Evolutionary conservation across 306 rosid species (phyloP).

Genomic region (Castanopsis chinensis): DNA sequence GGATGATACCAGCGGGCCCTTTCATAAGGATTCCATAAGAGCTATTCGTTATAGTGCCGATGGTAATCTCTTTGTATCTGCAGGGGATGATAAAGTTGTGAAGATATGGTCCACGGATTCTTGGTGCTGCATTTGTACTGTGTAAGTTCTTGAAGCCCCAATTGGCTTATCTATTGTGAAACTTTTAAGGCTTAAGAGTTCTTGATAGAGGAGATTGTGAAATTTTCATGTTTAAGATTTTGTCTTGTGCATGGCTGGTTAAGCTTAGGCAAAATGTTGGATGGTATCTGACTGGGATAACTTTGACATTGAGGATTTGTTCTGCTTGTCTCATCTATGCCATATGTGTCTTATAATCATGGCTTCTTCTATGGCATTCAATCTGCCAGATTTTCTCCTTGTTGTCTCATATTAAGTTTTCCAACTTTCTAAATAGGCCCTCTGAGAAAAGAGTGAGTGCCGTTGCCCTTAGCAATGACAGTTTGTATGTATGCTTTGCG

Average conservation of each 20-base stretch:
- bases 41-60: slow-evolving; percentile 68
- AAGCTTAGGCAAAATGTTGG: background rate
- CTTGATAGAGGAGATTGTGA: background rate
- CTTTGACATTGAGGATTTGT: background rate
- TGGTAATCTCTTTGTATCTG: slow-evolving; percentile 76
- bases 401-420: background rate
- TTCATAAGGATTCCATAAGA: slow-evolving; percentile 73
- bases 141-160: slow-evolving; percentile 40
- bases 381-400: background rate
- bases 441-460: slow-evolving; percentile 95
- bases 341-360: background rate
- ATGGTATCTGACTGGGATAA: background rate
- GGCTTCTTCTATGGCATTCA: background rate
- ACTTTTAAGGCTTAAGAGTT: background rate
- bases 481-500: slow-evolving; percentile 73
- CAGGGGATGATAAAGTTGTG: slow-evolving; percentile 87
- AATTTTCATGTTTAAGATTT: background rate
- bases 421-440: slow-evolving; percentile 37
- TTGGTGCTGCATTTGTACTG: slow-evolving; percentile 75
- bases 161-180: background rate
- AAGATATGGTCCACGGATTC: slow-evolving; percentile 75
- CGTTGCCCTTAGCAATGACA: slow-evolving; percentile 68
- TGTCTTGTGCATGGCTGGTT: background rate
- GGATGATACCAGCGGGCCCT: slow-evolving; percentile 42
- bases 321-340: background rate